These are phyloP conservation scores for Aspergillus transmontanensis DNA, from an alignment of 2,329 filamentous ascomycete genomes.

Conservation along the genomic window DNA sequence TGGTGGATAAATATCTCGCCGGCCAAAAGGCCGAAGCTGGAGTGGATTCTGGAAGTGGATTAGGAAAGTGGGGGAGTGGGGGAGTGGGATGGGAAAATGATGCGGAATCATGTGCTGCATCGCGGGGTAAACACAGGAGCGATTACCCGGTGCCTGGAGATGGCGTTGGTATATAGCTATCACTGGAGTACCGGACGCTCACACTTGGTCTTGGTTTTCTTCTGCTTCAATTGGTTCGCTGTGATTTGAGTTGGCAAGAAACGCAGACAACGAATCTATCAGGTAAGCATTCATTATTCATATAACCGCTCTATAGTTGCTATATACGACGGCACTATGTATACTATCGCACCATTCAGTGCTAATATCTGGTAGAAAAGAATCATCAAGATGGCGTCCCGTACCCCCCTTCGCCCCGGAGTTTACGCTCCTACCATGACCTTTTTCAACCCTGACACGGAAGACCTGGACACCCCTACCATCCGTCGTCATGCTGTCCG, in stretches of 20 bases:
- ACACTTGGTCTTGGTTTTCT: not conserved
- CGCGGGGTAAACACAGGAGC: conserved; percentile 1
- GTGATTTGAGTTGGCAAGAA: not conserved
- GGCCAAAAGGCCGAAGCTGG: not conserved
- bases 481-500: conserved; percentile 81
- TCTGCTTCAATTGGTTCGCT: not conserved
- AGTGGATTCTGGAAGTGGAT: not conserved
- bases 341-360: not conserved
- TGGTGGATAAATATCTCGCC: conserved; percentile 9
- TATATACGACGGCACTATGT: not conserved
- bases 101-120: not conserved
- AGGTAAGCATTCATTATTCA: not conserved
- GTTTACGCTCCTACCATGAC: conserved; percentile 91
- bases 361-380: not conserved
- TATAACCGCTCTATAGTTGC: not conserved
- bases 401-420: conserved; percentile 71
- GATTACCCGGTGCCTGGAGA: not conserved
- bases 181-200: not conserved
- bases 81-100: conserved; percentile 2
- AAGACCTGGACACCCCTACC: conserved; percentile 77
- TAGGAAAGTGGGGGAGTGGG: conserved; percentile 7
- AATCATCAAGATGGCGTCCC: conserved; percentile 31
- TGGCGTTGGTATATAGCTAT: not conserved
- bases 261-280: not conserved
- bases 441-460: conserved; percentile 81